Evolutionary conservation across 768 basidiomycete species (phyloP).

Genomic region (Mrakia hoshinonis): DNA sequence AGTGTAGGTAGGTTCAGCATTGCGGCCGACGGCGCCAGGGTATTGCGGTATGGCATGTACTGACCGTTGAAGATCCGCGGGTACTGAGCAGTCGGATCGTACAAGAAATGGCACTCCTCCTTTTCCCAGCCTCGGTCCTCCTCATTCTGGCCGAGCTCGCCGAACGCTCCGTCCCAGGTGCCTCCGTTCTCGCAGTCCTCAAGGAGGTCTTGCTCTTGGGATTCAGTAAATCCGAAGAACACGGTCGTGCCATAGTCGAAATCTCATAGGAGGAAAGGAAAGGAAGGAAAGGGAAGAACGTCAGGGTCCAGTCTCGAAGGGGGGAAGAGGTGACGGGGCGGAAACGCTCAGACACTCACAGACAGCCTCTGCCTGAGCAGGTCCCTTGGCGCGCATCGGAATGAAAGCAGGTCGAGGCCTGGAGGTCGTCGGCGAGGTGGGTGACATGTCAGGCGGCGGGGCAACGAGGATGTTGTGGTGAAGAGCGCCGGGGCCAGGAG

Average conservation of each 20-base stretch:
- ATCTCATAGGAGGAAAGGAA: too few species aligned
- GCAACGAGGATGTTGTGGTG: not conserved
- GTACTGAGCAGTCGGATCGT: constrained; percentile 71
- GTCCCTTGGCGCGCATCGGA: constrained; percentile 25
- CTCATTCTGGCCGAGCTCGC: constrained; percentile 71
- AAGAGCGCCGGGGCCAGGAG: constrained; percentile 17
- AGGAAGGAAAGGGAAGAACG: too few species aligned
- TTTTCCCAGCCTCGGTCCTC: constrained; percentile 91
- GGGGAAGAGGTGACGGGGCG: too few species aligned
- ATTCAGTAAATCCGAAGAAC: constrained; percentile 64
- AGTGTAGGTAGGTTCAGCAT: not conserved
- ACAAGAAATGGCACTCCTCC: constrained; percentile 87
- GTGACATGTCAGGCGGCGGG: not conserved
- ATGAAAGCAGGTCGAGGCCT: not conserved
- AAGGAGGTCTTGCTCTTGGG: constrained; percentile 68
- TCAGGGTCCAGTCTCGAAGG: too few species aligned
- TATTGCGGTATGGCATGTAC: constrained; percentile 49
- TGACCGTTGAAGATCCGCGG: constrained; percentile 94
- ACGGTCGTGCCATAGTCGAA: constrained; percentile 73
- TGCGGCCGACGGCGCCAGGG: too few species aligned
- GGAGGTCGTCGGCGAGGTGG: not conserved
- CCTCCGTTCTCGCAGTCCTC: constrained; percentile 75
- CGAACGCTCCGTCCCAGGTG: constrained; percentile 51
- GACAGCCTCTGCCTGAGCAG: constrained; percentile 41
- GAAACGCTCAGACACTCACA: too few species aligned